Percentiles rank a stretch among this genome's conserved stretches.
Conservation (phyloP, 192 early-diverging fungal genomes). For the Linnemannia elongata region DNA sequence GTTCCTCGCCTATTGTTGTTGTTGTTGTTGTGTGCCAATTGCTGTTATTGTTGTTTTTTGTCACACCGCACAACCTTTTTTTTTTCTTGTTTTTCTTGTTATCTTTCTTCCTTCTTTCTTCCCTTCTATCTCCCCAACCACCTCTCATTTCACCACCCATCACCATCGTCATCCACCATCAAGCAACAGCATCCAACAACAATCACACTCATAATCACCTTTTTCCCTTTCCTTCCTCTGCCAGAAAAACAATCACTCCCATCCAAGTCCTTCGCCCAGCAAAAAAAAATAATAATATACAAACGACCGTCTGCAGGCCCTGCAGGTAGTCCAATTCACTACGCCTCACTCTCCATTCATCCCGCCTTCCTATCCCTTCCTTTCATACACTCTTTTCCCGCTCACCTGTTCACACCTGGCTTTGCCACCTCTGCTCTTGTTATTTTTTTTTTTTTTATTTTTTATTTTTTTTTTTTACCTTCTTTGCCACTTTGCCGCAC, state of each 20-base stretch:
- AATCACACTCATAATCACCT: not conserved
- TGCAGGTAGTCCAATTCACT: not conserved
- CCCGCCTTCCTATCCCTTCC: not conserved
- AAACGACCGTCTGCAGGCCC: constrained; percentile 2
- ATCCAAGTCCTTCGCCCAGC: not conserved
- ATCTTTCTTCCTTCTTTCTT: not conserved
- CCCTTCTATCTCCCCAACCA: not conserved
- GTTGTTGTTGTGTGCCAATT: not conserved
- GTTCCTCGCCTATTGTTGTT: not conserved
- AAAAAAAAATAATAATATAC: not conserved
- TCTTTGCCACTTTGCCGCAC: constrained; percentile 2
- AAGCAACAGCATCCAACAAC: not conserved
- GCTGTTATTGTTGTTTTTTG: not conserved
- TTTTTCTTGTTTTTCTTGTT: not conserved
- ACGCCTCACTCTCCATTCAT: not conserved
- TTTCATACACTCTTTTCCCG: not conserved
- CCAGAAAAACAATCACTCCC: not conserved
- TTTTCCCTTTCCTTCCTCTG: not conserved
- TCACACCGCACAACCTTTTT: not conserved
- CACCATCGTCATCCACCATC: not conserved
- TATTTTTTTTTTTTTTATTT: not conserved
- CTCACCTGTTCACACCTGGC: not conserved
- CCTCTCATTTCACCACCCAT: not conserved
- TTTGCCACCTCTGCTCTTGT: not conserved
- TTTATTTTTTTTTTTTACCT: not conserved